A percentile compares a stretch with the other conserved stretches of the same genome.
Evolutionary conservation across 2,329 filamentous ascomycete genomes (phyloP).

Genomic region (Claviceps quebecensis): DNA sequence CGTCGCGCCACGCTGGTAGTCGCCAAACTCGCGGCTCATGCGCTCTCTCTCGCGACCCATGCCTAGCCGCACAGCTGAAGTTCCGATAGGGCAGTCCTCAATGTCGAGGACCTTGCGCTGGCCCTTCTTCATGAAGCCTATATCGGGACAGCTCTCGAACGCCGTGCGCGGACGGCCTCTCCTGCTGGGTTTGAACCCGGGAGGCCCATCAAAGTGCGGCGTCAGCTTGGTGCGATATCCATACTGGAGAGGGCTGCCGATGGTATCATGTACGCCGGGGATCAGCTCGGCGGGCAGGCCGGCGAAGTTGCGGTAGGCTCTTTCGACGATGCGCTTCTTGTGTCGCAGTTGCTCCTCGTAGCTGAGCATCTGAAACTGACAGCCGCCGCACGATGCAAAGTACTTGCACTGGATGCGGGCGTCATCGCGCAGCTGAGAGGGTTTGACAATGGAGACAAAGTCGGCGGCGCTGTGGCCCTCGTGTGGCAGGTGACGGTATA

Average conservation of each 20-base stretch:
- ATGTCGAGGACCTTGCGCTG: slow-evolving; percentile 73
- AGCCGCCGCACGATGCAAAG: slow-evolving; percentile 77
- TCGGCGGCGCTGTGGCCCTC: slow-evolving; percentile 66
- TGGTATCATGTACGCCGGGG: slow-evolving; percentile 67
- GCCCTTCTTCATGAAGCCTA: slow-evolving; percentile 88
- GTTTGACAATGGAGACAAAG: slow-evolving; percentile 61
- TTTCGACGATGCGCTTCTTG: slow-evolving; percentile 77
- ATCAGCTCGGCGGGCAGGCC: slow-evolving; percentile 61
- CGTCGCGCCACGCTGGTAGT: slow-evolving; percentile 72
- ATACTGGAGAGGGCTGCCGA: slow-evolving; percentile 81
- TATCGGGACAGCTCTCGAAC: slow-evolving; percentile 55
- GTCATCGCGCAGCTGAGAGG: slow-evolving; percentile 66
- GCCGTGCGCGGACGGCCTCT: slow-evolving; percentile 29
- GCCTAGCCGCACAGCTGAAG: slow-evolving; percentile 66
- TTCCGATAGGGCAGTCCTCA: slow-evolving; percentile 93
- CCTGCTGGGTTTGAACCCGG: slow-evolving; percentile 33
- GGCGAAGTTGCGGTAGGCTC: slow-evolving; percentile 85
- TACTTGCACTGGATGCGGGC: slow-evolving; percentile 68
- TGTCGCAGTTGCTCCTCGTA: slow-evolving; percentile 74
- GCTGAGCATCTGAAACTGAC: slow-evolving; percentile 94
- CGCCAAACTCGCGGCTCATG: slow-evolving; percentile 53
- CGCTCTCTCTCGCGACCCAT: slow-evolving; percentile 66
- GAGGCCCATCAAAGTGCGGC: slow-evolving; percentile 81
- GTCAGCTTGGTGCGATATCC: slow-evolving; percentile 94
- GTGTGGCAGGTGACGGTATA: slow-evolving; percentile 54